A percentile compares a stretch with the other conserved stretches of the same genome.
phyloP scores from a whole-genome alignment of 2,329 filamentous ascomycete species.

The Didymella glomerata region DNA sequence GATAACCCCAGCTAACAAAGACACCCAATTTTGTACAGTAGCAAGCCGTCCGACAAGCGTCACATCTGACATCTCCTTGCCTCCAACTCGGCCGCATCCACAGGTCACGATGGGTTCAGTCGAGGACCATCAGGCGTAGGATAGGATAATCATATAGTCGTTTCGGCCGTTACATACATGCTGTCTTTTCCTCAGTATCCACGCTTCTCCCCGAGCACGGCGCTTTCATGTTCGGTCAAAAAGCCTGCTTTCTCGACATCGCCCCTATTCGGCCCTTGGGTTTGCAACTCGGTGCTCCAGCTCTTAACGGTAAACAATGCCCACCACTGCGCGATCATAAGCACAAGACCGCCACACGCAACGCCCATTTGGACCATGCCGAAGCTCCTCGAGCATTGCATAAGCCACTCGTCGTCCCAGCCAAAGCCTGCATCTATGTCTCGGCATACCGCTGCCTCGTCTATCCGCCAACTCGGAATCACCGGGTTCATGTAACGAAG shows the following conservation, averaged over 20 bases:
- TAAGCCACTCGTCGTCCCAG: slow-evolving; percentile 41
- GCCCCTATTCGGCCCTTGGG: slow-evolving; percentile 9
- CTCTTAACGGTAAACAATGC: slow-evolving; percentile 37
- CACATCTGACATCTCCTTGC: background rate
- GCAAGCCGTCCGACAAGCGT: background rate
- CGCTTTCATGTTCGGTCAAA: slow-evolving; percentile 4
- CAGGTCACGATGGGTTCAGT: background rate
- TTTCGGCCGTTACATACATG: slow-evolving; percentile 17
- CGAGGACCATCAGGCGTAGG: background rate
- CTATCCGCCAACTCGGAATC: slow-evolving; percentile 33
- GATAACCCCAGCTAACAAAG: background rate
- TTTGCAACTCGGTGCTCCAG: slow-evolving; percentile 36
- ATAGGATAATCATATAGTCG: slow-evolving; percentile 10
- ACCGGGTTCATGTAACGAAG: slow-evolving; percentile 32
- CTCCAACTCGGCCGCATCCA: background rate
- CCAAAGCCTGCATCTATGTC: slow-evolving; percentile 41
- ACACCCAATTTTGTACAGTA: background rate
- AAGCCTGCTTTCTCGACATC: slow-evolving; percentile 31
- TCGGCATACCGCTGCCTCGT: slow-evolving; percentile 34
- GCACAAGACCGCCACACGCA: slow-evolving; percentile 32
- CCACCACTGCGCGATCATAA: slow-evolving; percentile 49
- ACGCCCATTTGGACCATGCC: slow-evolving; percentile 33
- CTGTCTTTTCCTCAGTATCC: slow-evolving; percentile 14
- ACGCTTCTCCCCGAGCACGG: slow-evolving; percentile 18
- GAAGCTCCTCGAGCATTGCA: slow-evolving; percentile 41